Percentiles rank a stretch among this genome's conserved stretches.
Evolutionary conservation across 108 stramenopile species (phyloP).

Genomic region (Bacterosira constricta): DNA sequence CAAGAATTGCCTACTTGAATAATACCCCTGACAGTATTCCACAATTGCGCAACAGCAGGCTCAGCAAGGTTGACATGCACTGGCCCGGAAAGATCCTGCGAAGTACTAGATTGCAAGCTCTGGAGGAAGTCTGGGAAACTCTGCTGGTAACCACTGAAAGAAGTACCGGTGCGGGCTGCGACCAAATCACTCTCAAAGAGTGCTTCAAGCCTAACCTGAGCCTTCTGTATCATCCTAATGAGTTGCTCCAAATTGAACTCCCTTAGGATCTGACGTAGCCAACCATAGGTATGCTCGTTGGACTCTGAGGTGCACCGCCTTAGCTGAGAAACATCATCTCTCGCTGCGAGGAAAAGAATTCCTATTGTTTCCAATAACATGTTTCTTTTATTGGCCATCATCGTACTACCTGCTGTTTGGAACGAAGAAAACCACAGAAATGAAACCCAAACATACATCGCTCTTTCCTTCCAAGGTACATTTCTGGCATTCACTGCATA

Average conservation of each 20-base stretch:
- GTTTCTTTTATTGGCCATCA: conserved; percentile 18
- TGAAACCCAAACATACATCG: not conserved
- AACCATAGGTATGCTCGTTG: not conserved
- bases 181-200: conserved; percentile 6
- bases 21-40: conserved; percentile 12
- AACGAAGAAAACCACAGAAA: conserved; percentile 11
- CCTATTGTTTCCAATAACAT: conserved; percentile 7
- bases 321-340: conserved; percentile 1
- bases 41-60: conserved; percentile 11
- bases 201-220: not conserved
- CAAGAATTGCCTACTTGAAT: conserved; percentile 1
- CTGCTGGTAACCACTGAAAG: conserved; percentile 3
- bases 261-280: not conserved
- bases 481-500: conserved; percentile 2
- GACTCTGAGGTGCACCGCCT: not conserved
- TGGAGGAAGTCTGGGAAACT: not conserved
- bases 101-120: not conserved
- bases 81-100: not conserved
- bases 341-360: not conserved
- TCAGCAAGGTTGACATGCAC: not conserved
- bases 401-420: conserved; percentile 5
- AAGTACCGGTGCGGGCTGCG: not conserved
- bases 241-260: no score
- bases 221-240: not conserved
- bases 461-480: not conserved